phyloP scores from a whole-genome alignment of 1,284 basidiomycete species.

The Pulchroboletus neoregius region DNA sequence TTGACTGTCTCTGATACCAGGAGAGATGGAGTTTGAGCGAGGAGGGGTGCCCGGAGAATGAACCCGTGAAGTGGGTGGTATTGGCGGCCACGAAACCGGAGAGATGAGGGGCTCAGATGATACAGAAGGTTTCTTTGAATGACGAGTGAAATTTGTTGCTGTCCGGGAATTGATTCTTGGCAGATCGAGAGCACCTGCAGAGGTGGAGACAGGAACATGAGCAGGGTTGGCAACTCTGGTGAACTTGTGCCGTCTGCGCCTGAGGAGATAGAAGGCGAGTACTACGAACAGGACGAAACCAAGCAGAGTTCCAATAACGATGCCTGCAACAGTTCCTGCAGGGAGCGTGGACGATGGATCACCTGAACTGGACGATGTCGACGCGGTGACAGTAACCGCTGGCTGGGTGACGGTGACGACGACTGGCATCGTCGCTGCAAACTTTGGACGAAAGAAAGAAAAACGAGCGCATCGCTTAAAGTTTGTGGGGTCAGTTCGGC shows the following conservation, averaged over 20 bases:
- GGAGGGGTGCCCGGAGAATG: slow-evolving; percentile 1
- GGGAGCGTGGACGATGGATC: slow-evolving; percentile 6
- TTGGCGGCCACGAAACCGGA: slow-evolving; percentile 8
- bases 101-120: slow-evolving; percentile 27
- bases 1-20: neutral
- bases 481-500: no score
- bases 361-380: neutral
- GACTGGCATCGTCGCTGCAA: slow-evolving; percentile 13
- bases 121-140: slow-evolving; percentile 16
- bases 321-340: slow-evolving; percentile 17
- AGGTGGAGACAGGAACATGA: neutral
- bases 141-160: slow-evolving; percentile 3
- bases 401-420: slow-evolving; percentile 8
- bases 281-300: slow-evolving; percentile 16
- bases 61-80: slow-evolving; percentile 4
- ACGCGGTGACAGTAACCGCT: neutral
- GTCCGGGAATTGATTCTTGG: neutral
- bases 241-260: slow-evolving; percentile 18
- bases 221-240: slow-evolving; percentile 18
- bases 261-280: slow-evolving; percentile 18
- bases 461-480: neutral
- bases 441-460: neutral
- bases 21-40: slow-evolving; percentile 5
- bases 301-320: slow-evolving; percentile 22
- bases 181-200: neutral